Percentiles rank a stretch among this genome's conserved stretches.
Evolutionary conservation across 352 stramenopile genomes (phyloP).

Genomic region (Blastocystis hominis): DNA sequence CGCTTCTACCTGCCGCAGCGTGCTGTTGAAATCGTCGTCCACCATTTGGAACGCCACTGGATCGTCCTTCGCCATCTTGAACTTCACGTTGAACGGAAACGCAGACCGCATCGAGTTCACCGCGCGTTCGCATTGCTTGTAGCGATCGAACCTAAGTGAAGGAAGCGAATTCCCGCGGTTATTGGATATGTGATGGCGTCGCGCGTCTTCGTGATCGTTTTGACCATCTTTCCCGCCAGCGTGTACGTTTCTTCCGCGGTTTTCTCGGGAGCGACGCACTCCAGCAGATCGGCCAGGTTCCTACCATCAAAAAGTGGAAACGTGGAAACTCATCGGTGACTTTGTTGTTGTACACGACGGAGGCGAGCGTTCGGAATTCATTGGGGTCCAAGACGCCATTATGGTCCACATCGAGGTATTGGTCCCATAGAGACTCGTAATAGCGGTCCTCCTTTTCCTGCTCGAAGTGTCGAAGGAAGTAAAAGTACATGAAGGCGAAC

Average conservation of each 20-base stretch:
- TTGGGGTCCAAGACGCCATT: constrained; percentile 79
- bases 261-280: constrained; percentile 31
- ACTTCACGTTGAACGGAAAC: constrained; percentile 66
- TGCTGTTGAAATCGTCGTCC: constrained; percentile 77
- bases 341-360: constrained; percentile 64
- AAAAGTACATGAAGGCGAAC: constrained; percentile 86
- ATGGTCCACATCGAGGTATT: constrained; percentile 78
- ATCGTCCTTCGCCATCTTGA: constrained; percentile 68
- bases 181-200: constrained; percentile 41
- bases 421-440: constrained; percentile 71
- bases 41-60: constrained; percentile 86
- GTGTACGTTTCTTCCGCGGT: background rate
- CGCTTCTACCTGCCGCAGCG: constrained; percentile 56
- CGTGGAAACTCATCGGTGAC: constrained; percentile 67
- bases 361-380: constrained; percentile 77
- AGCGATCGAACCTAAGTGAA: constrained; percentile 24
- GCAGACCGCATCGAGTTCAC: constrained; percentile 67
- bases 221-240: background rate
- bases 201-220: background rate
- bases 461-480: constrained; percentile 79
- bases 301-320: constrained; percentile 1
- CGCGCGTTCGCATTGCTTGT: constrained; percentile 61
- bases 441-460: constrained; percentile 66
- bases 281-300: background rate
- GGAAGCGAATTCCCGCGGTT: background rate